Conservation (phyloP, 176 grass and related monocot species). For the Secale cereale region DNA sequence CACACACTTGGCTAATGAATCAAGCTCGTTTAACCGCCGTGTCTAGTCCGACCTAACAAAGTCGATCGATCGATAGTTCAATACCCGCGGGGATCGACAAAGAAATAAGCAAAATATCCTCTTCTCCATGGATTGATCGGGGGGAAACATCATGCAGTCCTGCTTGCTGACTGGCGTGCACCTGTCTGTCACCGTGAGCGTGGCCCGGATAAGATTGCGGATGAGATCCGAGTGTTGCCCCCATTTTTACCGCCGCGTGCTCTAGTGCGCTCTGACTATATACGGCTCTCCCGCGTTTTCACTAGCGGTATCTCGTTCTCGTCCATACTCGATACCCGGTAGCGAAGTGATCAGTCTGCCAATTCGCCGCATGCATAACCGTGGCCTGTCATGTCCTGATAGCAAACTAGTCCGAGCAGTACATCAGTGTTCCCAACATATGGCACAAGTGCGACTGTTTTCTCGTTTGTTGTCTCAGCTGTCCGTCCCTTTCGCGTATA, state of each 20-base stretch:
- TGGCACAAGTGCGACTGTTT: too few relatives aligned
- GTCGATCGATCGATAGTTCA: neutral
- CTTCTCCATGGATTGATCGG: neutral
- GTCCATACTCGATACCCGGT: neutral
- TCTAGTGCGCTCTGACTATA: neutral
- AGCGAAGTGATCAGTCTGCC: too few relatives aligned
- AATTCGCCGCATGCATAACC: too few relatives aligned
- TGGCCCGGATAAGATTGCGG: slow-evolving; percentile 12
- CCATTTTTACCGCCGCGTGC: neutral
- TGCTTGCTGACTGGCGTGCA: slow-evolving; percentile 18
- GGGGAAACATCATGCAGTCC: neutral
- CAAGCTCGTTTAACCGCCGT: too few relatives aligned
- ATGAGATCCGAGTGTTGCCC: slow-evolving; percentile 1
- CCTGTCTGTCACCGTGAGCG: slow-evolving; percentile 7
- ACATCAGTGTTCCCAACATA: too few relatives aligned
- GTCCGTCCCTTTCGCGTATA: too few relatives aligned
- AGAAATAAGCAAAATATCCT: neutral
- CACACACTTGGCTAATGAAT: neutral
- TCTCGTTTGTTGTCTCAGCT: too few relatives aligned
- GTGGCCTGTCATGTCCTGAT: too few relatives aligned
- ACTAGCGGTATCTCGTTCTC: neutral
- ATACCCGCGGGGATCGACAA: neutral
- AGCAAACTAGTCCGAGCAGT: too few relatives aligned
- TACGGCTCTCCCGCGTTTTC: neutral
- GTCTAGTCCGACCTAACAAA: neutral